Base-by-base conservation (phyloP, 306 rosid genomes). In the Rosa chinensis region DNA sequence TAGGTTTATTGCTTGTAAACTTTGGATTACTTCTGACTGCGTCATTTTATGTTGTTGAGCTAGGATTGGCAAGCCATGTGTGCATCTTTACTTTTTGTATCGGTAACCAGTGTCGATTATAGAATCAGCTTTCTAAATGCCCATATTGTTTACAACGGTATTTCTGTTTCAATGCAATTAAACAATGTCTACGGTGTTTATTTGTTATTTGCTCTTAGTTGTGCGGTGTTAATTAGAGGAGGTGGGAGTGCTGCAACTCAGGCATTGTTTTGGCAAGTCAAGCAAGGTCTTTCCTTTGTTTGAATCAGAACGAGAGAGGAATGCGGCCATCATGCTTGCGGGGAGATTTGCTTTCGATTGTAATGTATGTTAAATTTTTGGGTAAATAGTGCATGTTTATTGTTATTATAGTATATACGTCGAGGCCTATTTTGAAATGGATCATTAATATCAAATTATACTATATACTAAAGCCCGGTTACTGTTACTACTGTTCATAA, bases 291-390 rank as follows among this genome's bases (percentile, higher is more conserved):
- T 75, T 93, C 98, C 63, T 90, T 87, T 72, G 92, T 93, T 92
- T 23, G 95, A 93, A 86, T 85, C 97, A 1, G 97, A 90, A 81
- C 79, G 98, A 74, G 98, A 93, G 78, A 88, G 97, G 67, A 93
- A 93, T 67, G 98, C 98, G 2, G 92, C 95, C 56, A 86, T 92
- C 76, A 91, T 93, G 98, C 92, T 93, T 78, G 95, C 98, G 45
- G 82, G 98, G 92, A 85, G 98, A 82, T 93, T 93, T 84, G 97
- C 98, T 45, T 90, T 90, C 32, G 97, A 94, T 79, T 94, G 97
- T 75, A 94, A 92, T 84, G 98, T 90, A 92, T 0, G 98, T 83
- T 37, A 23, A 56, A 20, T 62, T 32, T 49, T 28, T 17, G 42
- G 42, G 44, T 35, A 64, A 64, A 2, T 62, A 25, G 67, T 11